phyloP scores from a whole-genome alignment of 768 basidiomycete genomes.

The Hericium rajendrae region DNA sequence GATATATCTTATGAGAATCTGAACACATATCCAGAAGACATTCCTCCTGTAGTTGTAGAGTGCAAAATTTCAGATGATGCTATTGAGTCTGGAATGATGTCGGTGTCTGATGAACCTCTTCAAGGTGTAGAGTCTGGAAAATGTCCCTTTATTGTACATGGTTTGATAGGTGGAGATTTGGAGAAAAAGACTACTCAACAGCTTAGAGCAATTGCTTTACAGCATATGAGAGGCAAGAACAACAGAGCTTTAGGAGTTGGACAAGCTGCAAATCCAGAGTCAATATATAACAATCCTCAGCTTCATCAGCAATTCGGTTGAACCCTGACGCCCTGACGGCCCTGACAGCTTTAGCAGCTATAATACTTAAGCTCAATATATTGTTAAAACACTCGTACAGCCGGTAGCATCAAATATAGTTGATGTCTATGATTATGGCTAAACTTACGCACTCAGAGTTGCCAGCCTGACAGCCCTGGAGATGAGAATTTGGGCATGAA shows the following conservation, averaged over 20 bases:
- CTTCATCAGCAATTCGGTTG: too few relatives aligned
- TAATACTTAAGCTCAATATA: too few relatives aligned
- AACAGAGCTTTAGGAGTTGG: constrained; percentile 1
- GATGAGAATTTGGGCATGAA: too few relatives aligned
- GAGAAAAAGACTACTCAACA: background rate
- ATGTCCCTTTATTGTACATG: constrained; percentile 8
- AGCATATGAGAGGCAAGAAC: constrained; percentile 1
- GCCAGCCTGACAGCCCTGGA: too few relatives aligned
- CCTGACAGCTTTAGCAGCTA: too few relatives aligned
- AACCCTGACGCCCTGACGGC: too few relatives aligned
- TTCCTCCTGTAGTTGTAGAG: background rate
- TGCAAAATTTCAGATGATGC: background rate
- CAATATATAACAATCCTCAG: constrained; percentile 10
- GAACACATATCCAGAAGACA: constrained; percentile 2
- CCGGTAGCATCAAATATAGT: too few relatives aligned
- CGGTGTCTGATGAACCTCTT: background rate
- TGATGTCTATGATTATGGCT: too few relatives aligned
- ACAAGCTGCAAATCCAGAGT: background rate
- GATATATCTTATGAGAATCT: constrained; percentile 5
- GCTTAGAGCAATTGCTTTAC: background rate
- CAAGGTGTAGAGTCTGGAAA: background rate
- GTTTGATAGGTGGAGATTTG: background rate
- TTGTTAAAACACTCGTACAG: too few relatives aligned
- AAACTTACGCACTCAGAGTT: too few relatives aligned
- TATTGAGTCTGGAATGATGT: background rate